Base-by-base conservation (phyloP, 345 rosid genomes). In the Microcos paniculata region DNA sequence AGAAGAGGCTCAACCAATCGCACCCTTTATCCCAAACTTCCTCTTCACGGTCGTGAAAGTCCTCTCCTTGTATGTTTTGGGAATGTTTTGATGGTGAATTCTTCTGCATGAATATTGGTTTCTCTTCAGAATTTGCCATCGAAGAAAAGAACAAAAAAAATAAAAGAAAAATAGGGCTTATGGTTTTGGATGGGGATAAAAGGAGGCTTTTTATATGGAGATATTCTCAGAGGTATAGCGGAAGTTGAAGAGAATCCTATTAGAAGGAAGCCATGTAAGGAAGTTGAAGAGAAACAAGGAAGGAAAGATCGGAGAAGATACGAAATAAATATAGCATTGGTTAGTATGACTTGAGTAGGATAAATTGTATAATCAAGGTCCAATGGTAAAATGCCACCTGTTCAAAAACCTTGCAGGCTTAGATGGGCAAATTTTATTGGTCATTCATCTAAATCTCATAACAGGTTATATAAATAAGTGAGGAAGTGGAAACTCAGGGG, bases 1-100 rank as follows among this genome's bases (percentile, higher is more conserved):
- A 69, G 79, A 86, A 81, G 56, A 79, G 14, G 1, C 71, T 40
- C 8, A 77, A 86, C 67, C 91, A 89, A 72, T 73, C 31, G 70
- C 86, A 82, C 61, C 73, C 73, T 31, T 51, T 12, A 52, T 19
- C 73, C 73, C 45, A 33, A 33, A 51, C 61, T 70, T 31, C 73
- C 4, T n/a, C 73, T 6, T 69, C 73, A 31, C 33, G 43, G n/a
- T 19, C 66, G n/a, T 45, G 55, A 26, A 24, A 53, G 7, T 67
- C 55, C 3, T 67, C 56, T 46, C 13, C 40, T 67, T 46, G 38
- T 13, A 57, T 0, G 62, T 24, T 8, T 24, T 24, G 62, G n/a
- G n/a, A n/a, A 56, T 10, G 62, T 2, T 56, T 56, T 24, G 18
- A 56, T 23, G 30, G 61, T 23, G 61, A 3, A 24, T 56, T 10